Conservation (phyloP, 768 basidiomycete species). For the Podaxis sp. region DNA sequence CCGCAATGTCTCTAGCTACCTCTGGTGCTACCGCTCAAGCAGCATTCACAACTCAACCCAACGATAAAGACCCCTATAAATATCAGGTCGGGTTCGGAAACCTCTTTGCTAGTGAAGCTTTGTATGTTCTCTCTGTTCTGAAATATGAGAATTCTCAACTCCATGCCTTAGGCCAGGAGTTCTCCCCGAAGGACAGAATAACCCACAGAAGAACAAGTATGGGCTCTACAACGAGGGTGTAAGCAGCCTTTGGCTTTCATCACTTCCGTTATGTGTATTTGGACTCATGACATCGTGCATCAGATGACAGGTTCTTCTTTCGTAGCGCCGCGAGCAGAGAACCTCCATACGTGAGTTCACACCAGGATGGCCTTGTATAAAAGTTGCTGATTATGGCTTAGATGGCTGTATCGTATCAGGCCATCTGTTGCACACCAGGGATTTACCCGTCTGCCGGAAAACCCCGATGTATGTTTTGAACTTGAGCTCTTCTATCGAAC, state of each 20-base stretch:
- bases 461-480: constrained; percentile 51
- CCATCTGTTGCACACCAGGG: constrained; percentile 69
- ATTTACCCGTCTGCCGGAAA: constrained; percentile 53
- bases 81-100: constrained; percentile 65
- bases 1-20: constrained; percentile 25
- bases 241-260: constrained; percentile 18
- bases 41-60: constrained; percentile 35
- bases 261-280: not conserved
- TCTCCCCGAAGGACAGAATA: constrained; percentile 62
- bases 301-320: constrained; percentile 65
- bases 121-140: constrained; percentile 34
- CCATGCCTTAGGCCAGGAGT: constrained; percentile 43
- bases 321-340: constrained; percentile 55
- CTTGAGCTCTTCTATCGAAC: not conserved
- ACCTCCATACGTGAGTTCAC: constrained; percentile 45
- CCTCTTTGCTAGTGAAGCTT: constrained; percentile 52
- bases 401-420: constrained; percentile 67
- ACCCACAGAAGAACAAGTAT: constrained; percentile 62
- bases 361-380: not conserved
- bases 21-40: constrained; percentile 40
- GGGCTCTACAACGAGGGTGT: constrained; percentile 63
- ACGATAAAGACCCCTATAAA: constrained; percentile 49
- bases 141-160: not conserved
- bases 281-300: not conserved
- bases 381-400: constrained; percentile 22